Evolutionary conservation across 2,329 filamentous ascomycete genomes (phyloP).

Genomic region (Paecilomyces fulvus): DNA sequence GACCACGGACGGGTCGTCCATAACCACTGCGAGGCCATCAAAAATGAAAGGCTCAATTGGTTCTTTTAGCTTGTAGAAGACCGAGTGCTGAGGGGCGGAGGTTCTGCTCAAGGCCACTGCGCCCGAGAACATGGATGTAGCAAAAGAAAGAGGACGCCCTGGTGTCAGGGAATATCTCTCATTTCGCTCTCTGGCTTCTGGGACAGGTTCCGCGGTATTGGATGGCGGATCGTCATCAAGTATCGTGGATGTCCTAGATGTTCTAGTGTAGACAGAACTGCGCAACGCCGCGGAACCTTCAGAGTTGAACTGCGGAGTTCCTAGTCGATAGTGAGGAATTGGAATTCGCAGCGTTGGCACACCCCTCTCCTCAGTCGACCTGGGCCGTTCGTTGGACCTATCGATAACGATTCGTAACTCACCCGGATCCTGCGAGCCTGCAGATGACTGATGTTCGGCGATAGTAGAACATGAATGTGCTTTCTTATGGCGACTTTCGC

Average conservation of each 20-base stretch:
- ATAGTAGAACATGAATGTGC: conserved; percentile 71
- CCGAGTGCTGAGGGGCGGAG: conserved; percentile 31
- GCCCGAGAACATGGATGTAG: conserved; percentile 28
- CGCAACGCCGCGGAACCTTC: conserved; percentile 69
- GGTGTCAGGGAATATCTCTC: conserved; percentile 16
- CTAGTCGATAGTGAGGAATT: conserved; percentile 78
- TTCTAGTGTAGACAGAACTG: conserved; percentile 64
- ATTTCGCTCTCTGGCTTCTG: conserved; percentile 11
- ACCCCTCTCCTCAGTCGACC: conserved; percentile 49
- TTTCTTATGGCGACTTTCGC: conserved; percentile 43
- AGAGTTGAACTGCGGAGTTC: conserved; percentile 69
- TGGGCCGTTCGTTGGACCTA: conserved; percentile 56
- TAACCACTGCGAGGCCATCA: conserved; percentile 69
- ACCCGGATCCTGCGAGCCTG: conserved; percentile 42
- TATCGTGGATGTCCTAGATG: conserved; percentile 37
- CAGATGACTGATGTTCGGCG: conserved; percentile 49
- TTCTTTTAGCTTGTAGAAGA: conserved; percentile 47
- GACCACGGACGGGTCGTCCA: conserved; percentile 74
- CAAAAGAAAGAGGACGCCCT: conserved; percentile 23
- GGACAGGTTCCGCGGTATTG: conserved; percentile 40
- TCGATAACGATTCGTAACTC: conserved; percentile 77
- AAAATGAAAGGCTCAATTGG: conserved; percentile 62
- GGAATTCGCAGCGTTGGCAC: conserved; percentile 59
- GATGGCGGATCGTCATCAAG: conserved; percentile 44
- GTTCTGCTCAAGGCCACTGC: conserved; percentile 23